These are phyloP conservation scores for Sorghum bicolor DNA, from an alignment of 176 grass and related monocot species.

Conservation along the genomic window Sorghum_bicolor_NCBIv3 NC_012873.2:2821501-2822000, in stretches of 20 bases:
- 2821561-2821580: not conserved
- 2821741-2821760: not conserved
- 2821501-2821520: not conserved
- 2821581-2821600: not conserved
- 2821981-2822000: conserved; percentile 73
- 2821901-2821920: not conserved
- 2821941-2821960: conserved; percentile 21
- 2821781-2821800: not conserved
- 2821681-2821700: not conserved
- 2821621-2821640: not conserved
- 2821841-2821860: not conserved
- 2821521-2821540: not conserved
- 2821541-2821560: not conserved
- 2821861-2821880: not conserved
- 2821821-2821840: not conserved
- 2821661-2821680: not conserved
- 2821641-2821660: not conserved
- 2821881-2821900: not conserved
- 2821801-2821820: not conserved
- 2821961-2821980: conserved; percentile 68
- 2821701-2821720: not conserved
- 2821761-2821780: not conserved
- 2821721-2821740: not conserved
- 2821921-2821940: not conserved
- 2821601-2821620: not conserved